Evolutionary conservation across 2,329 filamentous ascomycete species (phyloP).

Genomic region (Aspergillus sp.): DNA sequence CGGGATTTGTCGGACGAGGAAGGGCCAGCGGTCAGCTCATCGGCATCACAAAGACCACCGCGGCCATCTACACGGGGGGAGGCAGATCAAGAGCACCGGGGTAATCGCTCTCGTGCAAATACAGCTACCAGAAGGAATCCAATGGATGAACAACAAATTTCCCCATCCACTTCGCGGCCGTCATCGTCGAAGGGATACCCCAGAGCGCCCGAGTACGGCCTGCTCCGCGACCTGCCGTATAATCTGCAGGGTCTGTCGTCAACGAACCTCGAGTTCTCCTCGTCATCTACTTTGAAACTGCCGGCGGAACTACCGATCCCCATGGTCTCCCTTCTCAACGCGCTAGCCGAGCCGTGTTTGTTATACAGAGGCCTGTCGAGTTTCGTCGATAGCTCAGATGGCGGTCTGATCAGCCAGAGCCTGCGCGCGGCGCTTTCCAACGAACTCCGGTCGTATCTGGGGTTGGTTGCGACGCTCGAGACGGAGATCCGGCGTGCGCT

Average conservation of each 20-base stretch:
- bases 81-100: conserved; percentile 10
- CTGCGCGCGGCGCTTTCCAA: conserved; percentile 75
- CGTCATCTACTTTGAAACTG: conserved; percentile 61
- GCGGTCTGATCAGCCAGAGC: conserved; percentile 85
- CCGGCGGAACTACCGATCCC: conserved; percentile 74
- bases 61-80: conserved; percentile 16
- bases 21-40: conserved; percentile 33
- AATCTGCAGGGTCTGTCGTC: conserved; percentile 89
- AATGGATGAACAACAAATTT: conserved; percentile 10
- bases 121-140: conserved; percentile 11
- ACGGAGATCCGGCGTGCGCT: conserved; percentile 81
- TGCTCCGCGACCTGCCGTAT: conserved; percentile 77
- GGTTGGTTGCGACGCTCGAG: conserved; percentile 83
- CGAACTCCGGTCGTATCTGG: conserved; percentile 82
- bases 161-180: conserved; percentile 2
- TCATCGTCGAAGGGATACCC: conserved; percentile 31
- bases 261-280: conserved; percentile 68
- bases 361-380: conserved; percentile 71
- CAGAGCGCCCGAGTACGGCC: conserved; percentile 55
- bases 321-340: conserved; percentile 77
- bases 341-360: conserved; percentile 85
- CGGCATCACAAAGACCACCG: conserved; percentile 28
- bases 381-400: conserved; percentile 73
- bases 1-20: conserved; percentile 26
- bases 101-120: conserved; percentile 14